A percentile compares a stretch with the other conserved stretches of the same genome.
Evolutionary conservation across 2,329 filamentous ascomycete species (phyloP).

Genomic region (Pleoardoris graminearum): DNA sequence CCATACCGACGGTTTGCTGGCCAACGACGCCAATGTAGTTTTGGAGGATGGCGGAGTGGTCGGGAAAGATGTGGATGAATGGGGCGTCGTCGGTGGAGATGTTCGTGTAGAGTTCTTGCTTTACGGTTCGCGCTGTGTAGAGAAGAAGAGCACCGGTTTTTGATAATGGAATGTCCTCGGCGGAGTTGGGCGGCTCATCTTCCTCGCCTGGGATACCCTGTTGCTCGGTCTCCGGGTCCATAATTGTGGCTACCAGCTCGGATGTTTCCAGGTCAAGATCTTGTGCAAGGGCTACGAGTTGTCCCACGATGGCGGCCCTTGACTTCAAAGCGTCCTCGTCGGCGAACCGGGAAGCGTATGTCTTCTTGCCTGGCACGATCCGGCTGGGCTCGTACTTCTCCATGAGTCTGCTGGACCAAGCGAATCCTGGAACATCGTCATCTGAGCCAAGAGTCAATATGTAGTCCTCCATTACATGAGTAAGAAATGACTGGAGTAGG

Average conservation of each 20-base stretch:
- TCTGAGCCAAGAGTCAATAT: constrained; percentile 56
- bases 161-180: constrained; percentile 60
- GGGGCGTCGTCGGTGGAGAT: constrained; percentile 40
- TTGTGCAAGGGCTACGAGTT: constrained; percentile 69
- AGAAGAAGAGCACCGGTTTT: constrained; percentile 59
- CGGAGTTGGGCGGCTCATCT: constrained; percentile 57
- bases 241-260: constrained; percentile 52
- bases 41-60: constrained; percentile 55
- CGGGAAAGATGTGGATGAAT: constrained; percentile 56
- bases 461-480: constrained; percentile 74
- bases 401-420: constrained; percentile 61
- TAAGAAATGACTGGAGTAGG: constrained; percentile 76
- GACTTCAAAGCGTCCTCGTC: constrained; percentile 64
- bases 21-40: constrained; percentile 54
- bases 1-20: constrained; percentile 41
- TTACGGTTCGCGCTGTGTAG: constrained; percentile 56
- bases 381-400: constrained; percentile 70
- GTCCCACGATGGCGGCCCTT: constrained; percentile 69
- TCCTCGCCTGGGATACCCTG: constrained; percentile 53
- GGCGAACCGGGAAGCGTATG: constrained; percentile 66
- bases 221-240: constrained; percentile 46
- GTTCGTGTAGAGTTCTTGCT: constrained; percentile 53
- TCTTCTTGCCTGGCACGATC: constrained; percentile 64
- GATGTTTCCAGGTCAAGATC: constrained; percentile 57
- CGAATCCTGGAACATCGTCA: constrained; percentile 54